Evolutionary conservation across 108 stramenopile genomes (phyloP).

Genomic region (Epipyxis sp.): DNA sequence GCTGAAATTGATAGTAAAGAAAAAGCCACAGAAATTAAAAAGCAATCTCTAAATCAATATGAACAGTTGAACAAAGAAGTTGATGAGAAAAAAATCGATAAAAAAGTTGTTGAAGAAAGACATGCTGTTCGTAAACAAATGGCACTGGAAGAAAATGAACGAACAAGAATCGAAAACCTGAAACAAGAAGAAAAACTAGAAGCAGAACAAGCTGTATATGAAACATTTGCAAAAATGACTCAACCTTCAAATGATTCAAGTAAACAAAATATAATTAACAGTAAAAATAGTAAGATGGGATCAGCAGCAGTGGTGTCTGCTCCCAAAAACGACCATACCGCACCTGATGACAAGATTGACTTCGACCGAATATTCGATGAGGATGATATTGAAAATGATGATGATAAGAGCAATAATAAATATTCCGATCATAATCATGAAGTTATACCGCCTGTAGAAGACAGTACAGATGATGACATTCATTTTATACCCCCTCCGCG

Average conservation of each 20-base stretch:
- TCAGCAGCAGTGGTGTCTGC: neutral
- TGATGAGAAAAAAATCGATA: slow-evolving; percentile 37
- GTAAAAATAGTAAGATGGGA: too few species aligned
- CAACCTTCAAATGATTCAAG: neutral
- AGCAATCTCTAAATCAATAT: slow-evolving; percentile 44
- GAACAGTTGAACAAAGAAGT: slow-evolving; percentile 41
- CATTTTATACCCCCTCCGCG: slow-evolving; percentile 48
- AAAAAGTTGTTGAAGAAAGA: slow-evolving; percentile 46
- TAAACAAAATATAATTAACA: too few species aligned
- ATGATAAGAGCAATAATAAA: neutral
- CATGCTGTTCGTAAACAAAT: slow-evolving; percentile 51
- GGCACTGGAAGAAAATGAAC: slow-evolving; percentile 51
- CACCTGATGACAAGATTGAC: neutral
- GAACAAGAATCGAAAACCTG: slow-evolving; percentile 47
- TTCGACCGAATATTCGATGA: slow-evolving; percentile 9
- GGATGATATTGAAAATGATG: neutral
- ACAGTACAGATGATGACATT: slow-evolving; percentile 36
- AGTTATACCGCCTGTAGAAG: neutral
- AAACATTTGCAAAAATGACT: slow-evolving; percentile 45
- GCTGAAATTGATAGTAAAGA: too few species aligned
- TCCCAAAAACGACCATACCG: neutral
- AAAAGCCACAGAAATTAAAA: too few species aligned
- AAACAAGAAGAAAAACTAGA: slow-evolving; percentile 55
- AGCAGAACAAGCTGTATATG: slow-evolving; percentile 55
- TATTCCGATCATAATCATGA: neutral